phyloP scores from a whole-genome alignment of 179 eudicot species.

The Camellia oleifera region DNA sequence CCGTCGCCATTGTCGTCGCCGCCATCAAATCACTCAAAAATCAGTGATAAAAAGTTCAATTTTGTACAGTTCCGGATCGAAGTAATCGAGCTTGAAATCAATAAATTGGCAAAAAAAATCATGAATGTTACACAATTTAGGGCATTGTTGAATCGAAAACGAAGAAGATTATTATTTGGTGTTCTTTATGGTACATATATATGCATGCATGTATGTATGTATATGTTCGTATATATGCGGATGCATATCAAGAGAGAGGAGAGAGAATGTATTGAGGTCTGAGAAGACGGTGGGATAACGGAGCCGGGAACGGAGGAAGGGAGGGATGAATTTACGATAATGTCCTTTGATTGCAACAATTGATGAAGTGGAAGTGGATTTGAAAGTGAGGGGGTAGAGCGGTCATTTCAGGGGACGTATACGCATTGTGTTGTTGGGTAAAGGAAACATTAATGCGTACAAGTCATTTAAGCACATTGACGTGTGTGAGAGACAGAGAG shows the following conservation, averaged over 20 bases:
- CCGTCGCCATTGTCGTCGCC: conserved; percentile 78
- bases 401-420: background rate
- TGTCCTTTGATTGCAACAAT: background rate
- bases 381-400: background rate
- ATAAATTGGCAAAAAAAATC: background rate
- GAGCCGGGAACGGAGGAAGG: background rate
- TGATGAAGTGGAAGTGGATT: background rate
- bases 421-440: background rate
- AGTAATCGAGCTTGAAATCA: background rate
- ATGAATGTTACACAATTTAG: background rate
- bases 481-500: background rate
- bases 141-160: background rate
- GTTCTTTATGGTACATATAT: background rate
- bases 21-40: conserved; percentile 43
- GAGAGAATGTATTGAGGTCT: background rate
- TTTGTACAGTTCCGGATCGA: background rate
- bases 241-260: background rate
- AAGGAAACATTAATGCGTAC: background rate
- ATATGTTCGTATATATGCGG: background rate
- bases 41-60: background rate
- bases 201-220: background rate
- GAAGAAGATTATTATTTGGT: background rate
- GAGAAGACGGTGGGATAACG: background rate
- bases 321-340: background rate
- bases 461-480: background rate